Evolutionary conservation across 2,329 filamentous ascomycete species (phyloP).

Genomic region (Fusarium sp.): DNA sequence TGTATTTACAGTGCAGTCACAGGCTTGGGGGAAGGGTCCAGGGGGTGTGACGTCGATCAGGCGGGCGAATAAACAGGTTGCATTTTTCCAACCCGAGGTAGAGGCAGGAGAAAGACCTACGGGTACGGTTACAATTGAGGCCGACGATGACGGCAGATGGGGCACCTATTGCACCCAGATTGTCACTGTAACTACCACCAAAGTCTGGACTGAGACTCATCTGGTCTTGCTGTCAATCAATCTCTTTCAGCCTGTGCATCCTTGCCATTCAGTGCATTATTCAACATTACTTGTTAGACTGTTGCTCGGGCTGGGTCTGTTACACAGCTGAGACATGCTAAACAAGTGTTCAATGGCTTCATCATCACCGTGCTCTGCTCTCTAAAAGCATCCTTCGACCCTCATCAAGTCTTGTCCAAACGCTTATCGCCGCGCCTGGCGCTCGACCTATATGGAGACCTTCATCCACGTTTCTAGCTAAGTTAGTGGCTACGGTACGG

Average conservation of each 20-base stretch:
- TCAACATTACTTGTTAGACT: neutral
- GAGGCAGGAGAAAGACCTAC: constrained; percentile 14
- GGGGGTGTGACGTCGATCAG: constrained; percentile 43
- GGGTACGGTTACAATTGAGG: constrained; percentile 31
- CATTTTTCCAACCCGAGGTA: constrained; percentile 28
- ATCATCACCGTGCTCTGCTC: neutral
- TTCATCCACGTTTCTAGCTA: constrained; percentile 18
- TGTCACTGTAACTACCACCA: neutral
- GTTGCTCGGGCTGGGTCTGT: constrained; percentile 3
- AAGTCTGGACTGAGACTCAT: neutral
- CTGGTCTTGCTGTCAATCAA: neutral
- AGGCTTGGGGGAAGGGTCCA: constrained; percentile 9
- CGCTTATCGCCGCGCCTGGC: constrained; percentile 33
- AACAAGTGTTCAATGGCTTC: constrained; percentile 23
- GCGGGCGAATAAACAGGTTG: constrained; percentile 29
- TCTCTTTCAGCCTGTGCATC: constrained; percentile 30
- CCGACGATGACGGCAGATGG: constrained; percentile 39
- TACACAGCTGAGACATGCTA: constrained; percentile 7
- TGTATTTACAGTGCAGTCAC: constrained; percentile 9
- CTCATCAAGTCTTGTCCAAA: constrained; percentile 17
- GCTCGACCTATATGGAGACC: constrained; percentile 22
- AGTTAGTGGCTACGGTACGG: neutral
- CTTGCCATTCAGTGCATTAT: neutral
- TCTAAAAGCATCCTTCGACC: constrained; percentile 2
- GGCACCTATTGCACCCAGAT: neutral